phyloP scores from a whole-genome alignment of 2,329 filamentous ascomycete genomes.

The Microsporum canis region DNA sequence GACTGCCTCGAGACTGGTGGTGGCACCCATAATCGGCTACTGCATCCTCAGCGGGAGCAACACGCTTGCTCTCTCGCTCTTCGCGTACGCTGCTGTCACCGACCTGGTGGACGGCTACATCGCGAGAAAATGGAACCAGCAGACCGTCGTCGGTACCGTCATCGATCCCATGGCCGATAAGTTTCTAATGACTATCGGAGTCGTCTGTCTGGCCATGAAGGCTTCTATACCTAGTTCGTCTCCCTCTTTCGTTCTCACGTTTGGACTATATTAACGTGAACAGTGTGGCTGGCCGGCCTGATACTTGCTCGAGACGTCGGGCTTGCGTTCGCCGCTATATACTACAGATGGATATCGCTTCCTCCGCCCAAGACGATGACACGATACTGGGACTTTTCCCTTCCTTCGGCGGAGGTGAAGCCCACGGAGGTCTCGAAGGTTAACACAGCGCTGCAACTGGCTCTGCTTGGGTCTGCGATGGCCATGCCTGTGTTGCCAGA shows the following conservation, averaged over 20 bases:
- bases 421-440: slow-evolving; percentile 44
- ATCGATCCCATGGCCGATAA: slow-evolving; percentile 98
- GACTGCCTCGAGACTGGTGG: slow-evolving; percentile 72
- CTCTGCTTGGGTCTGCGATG: slow-evolving; percentile 73
- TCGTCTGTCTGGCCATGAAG: slow-evolving; percentile 72
- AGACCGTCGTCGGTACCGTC: slow-evolving; percentile 88
- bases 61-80: slow-evolving; percentile 67
- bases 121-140: slow-evolving; percentile 71
- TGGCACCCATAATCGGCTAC: slow-evolving; percentile 78
- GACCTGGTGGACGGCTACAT: slow-evolving; percentile 93
- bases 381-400: slow-evolving; percentile 93
- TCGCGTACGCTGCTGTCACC: slow-evolving; percentile 82
- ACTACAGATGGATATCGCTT: slow-evolving; percentile 90
- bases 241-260: background rate
- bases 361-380: slow-evolving; percentile 85
- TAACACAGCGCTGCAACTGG: slow-evolving; percentile 86
- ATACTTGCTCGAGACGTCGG: slow-evolving; percentile 83
- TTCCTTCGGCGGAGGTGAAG: slow-evolving; percentile 46
- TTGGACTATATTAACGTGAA: slow-evolving; percentile 1
- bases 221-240: slow-evolving; percentile 64
- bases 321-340: slow-evolving; percentile 74
- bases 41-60: slow-evolving; percentile 75
- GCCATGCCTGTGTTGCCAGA: slow-evolving; percentile 60
- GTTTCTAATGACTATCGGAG: slow-evolving; percentile 83
- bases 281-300: slow-evolving; percentile 59